phyloP scores from a whole-genome alignment of 2,329 filamentous ascomycete genomes.

The Intubia oerlemansii region DNA sequence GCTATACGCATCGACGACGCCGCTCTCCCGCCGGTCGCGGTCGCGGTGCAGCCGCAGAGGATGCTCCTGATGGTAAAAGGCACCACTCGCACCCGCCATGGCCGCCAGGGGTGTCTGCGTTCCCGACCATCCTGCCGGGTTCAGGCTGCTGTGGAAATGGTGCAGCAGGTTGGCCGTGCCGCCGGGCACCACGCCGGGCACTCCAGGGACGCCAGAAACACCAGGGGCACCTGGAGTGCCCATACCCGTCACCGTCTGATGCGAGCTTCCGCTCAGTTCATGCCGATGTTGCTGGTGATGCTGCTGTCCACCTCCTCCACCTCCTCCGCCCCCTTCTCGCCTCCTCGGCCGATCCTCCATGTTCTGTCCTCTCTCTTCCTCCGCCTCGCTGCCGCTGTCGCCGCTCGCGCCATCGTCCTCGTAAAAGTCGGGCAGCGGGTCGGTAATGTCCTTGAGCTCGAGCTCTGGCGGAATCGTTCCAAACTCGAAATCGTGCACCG shows the following conservation, averaged over 20 bases:
- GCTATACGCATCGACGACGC: no score
- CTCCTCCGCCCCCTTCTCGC: constrained; percentile 8
- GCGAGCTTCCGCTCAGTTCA: constrained; percentile 7
- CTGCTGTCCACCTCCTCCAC: constrained; percentile 10
- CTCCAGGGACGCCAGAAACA: constrained; percentile 34
- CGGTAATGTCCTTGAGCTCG: constrained; percentile 90
- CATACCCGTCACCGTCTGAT: constrained; percentile 17
- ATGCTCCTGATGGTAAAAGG: no score
- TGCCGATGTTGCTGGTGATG: constrained; percentile 14
- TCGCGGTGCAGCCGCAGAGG: no score
- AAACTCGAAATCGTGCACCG: constrained; percentile 86
- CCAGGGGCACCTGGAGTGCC: no score
- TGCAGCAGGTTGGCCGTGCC: constrained; percentile 51
- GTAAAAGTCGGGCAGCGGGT: constrained; percentile 91
- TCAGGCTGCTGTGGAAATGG: constrained; percentile 65
- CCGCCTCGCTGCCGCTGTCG: constrained; percentile 13
- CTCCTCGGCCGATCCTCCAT: constrained; percentile 7
- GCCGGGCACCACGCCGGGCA: constrained; percentile 37
- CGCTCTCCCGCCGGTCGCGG: no score
- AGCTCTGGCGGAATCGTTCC: constrained; percentile 64
- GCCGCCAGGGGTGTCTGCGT: constrained; percentile 62
- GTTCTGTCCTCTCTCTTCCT: constrained; percentile 10
- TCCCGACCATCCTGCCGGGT: constrained; percentile 42
- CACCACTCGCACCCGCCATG: constrained; percentile 54
- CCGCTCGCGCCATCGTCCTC: constrained; percentile 33